phyloP scores from a whole-genome alignment of 441 rosid species.

The Erodium texanum region DNA sequence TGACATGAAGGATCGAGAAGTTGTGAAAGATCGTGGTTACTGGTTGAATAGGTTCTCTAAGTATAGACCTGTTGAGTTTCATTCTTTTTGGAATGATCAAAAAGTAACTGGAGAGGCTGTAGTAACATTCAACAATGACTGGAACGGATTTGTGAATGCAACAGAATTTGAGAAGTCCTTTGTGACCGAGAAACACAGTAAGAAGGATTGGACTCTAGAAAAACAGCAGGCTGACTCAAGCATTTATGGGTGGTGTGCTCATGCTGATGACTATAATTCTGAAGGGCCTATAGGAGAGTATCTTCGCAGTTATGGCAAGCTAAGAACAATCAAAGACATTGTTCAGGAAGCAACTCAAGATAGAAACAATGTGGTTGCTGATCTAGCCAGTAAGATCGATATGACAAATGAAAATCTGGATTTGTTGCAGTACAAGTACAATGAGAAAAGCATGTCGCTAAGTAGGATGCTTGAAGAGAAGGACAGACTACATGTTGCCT shows the following conservation, averaged over 20 bases:
- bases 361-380: constrained; percentile 31
- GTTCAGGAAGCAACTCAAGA: constrained; percentile 33
- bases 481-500: constrained; percentile 50
- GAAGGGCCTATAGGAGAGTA: constrained; percentile 59
- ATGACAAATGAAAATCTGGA: constrained; percentile 49
- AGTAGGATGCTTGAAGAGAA: constrained; percentile 59
- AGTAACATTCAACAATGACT: constrained; percentile 43
- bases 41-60: constrained; percentile 48
- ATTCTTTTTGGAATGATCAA: constrained; percentile 36
- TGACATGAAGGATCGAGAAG: constrained; percentile 19
- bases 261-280: constrained; percentile 45
- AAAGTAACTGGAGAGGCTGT: constrained; percentile 37
- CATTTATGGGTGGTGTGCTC: constrained; percentile 74
- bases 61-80: constrained; percentile 50
- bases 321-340: constrained; percentile 48
- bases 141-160: constrained; percentile 54
- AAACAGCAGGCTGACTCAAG: constrained; percentile 26
- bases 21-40: constrained; percentile 28
- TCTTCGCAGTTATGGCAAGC: constrained; percentile 45
- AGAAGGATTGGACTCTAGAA: constrained; percentile 42
- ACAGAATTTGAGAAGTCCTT: constrained; percentile 58
- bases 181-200: constrained; percentile 35
- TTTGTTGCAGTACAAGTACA: constrained; percentile 39
- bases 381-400: constrained; percentile 49
- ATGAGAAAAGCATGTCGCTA: constrained; percentile 45